Evolutionary conservation across 2,329 filamentous ascomycete species (phyloP).

Genomic region (Phyllosticta ampelicida): DNA sequence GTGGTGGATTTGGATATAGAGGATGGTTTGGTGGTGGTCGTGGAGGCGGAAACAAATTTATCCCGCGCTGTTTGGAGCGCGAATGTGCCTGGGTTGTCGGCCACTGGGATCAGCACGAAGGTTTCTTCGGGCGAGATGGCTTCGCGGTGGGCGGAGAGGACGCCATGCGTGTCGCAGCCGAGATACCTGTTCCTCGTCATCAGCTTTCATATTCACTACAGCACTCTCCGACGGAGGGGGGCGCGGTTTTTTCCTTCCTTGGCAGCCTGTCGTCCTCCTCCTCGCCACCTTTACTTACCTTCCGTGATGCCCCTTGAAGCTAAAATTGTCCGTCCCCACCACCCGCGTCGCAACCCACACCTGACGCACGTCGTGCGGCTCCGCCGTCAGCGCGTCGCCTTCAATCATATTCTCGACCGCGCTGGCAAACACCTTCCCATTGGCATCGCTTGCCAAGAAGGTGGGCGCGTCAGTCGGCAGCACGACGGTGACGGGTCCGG

Average conservation of each 20-base stretch:
- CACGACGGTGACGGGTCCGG: constrained; percentile 73
- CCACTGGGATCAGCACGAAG: constrained; percentile 53
- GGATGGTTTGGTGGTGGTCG: constrained; percentile 13
- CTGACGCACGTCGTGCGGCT: constrained; percentile 91
- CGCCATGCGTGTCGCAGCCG: constrained; percentile 72
- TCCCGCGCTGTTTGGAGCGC: constrained; percentile 63
- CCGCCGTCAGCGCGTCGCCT: constrained; percentile 67
- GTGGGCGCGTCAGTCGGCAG: constrained; percentile 63
- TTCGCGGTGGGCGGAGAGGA: constrained; percentile 64
- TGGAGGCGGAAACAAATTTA: constrained; percentile 54
- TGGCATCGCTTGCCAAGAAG: constrained; percentile 74
- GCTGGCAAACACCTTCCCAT: constrained; percentile 75
- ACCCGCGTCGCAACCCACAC: constrained; percentile 88
- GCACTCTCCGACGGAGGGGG: too few relatives aligned
- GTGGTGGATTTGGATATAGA: constrained; percentile 21
- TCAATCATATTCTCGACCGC: constrained; percentile 82
- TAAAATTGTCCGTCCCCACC: constrained; percentile 67
- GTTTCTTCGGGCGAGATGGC: constrained; percentile 78
- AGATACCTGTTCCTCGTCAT: constrained; percentile 52
- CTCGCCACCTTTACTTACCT: constrained; percentile 42
- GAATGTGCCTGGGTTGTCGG: constrained; percentile 60
- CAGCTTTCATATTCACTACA: too few relatives aligned
- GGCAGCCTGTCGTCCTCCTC: constrained; percentile 12
- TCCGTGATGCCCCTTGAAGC: constrained; percentile 85
- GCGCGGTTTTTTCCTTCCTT: too few relatives aligned